A percentile compares a stretch with the other conserved stretches of the same genome.
Conservation (phyloP, 1,139 yeast species). For the Pichiaceae sp. region DNA sequence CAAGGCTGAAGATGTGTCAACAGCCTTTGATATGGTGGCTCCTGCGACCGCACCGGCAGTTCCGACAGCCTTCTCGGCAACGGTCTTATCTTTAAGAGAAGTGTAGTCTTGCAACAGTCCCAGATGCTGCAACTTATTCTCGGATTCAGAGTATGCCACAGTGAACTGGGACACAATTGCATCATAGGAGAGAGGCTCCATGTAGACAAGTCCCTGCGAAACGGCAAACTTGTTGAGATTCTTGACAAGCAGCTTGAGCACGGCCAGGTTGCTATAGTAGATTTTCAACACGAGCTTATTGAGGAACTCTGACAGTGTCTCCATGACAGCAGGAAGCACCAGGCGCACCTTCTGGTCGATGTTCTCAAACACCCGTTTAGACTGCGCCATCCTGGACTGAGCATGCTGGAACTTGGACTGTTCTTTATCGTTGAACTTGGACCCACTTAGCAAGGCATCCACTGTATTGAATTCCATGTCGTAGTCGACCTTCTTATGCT, state of each 20-base stretch:
- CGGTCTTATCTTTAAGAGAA: constrained; percentile 15
- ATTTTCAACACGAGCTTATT: constrained; percentile 31
- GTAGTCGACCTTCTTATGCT: constrained; percentile 34
- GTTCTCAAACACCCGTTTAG: constrained; percentile 26
- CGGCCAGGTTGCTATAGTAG: constrained; percentile 26
- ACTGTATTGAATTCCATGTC: constrained; percentile 25
- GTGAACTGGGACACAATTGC: constrained; percentile 15
- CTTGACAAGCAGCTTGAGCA: constrained; percentile 25
- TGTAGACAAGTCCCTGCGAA: constrained; percentile 31
- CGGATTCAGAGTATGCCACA: constrained; percentile 25
- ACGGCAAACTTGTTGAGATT: constrained; percentile 28
- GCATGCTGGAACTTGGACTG: constrained; percentile 26
- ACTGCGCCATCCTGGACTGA: constrained; percentile 27
- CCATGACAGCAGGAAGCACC: constrained; percentile 38
- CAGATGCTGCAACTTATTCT: constrained; percentile 31
- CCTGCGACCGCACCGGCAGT: constrained; percentile 20
- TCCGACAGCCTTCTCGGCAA: constrained; percentile 18
- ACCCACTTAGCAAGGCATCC: constrained; percentile 28
- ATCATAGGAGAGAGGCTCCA: constrained; percentile 13
- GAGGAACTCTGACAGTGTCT: constrained; percentile 41
- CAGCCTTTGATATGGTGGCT: constrained; percentile 17
- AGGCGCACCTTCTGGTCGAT: constrained; percentile 33
- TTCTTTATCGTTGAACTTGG: constrained; percentile 32
- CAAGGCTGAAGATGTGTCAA: constrained; percentile 20
- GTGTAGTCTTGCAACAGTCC: constrained; percentile 21